These are phyloP conservation scores for Coemansia javaensis DNA, from an alignment of 192 early-diverging fungal species.

Conservation along the genomic window DNA sequence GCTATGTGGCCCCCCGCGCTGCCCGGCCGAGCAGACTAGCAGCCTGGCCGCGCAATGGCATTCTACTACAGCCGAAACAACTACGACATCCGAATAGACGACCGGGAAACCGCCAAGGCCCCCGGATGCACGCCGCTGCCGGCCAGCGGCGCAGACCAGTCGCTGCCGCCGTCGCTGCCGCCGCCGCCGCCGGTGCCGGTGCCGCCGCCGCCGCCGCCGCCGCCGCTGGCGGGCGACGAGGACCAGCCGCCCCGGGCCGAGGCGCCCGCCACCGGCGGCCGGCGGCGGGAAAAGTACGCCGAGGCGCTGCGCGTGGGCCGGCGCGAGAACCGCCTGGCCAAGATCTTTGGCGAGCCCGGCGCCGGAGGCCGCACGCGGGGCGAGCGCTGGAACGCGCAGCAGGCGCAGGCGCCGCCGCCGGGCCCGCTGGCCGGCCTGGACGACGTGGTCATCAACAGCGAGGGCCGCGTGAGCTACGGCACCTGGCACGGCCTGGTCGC, in stretches of 20 bases:
- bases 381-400: conserved; percentile 2
- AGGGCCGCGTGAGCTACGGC: conserved; percentile 48
- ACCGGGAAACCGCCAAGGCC: no score
- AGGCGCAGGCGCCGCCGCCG: background rate
- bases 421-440: background rate
- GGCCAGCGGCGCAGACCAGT: no score
- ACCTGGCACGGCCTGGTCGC: conserved; percentile 37
- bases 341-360: conserved; percentile 23
- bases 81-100: conserved; percentile 13
- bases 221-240: no score
- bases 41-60: conserved; percentile 26
- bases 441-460: conserved; percentile 36
- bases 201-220: no score
- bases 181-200: no score
- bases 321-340: conserved; percentile 23
- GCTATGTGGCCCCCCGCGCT: no score
- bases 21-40: no score
- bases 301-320: conserved; percentile 14
- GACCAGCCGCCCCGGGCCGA: background rate
- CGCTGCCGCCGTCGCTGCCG: background rate
- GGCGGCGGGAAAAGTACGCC: conserved; percentile 18
- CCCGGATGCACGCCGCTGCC: background rate
- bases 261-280: background rate
- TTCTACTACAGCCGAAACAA: conserved; percentile 45
- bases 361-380: background rate